These are phyloP conservation scores for Cyclotella kingstonii DNA, from an alignment of 108 stramenopile genomes.

Conservation along the genomic window DNA sequence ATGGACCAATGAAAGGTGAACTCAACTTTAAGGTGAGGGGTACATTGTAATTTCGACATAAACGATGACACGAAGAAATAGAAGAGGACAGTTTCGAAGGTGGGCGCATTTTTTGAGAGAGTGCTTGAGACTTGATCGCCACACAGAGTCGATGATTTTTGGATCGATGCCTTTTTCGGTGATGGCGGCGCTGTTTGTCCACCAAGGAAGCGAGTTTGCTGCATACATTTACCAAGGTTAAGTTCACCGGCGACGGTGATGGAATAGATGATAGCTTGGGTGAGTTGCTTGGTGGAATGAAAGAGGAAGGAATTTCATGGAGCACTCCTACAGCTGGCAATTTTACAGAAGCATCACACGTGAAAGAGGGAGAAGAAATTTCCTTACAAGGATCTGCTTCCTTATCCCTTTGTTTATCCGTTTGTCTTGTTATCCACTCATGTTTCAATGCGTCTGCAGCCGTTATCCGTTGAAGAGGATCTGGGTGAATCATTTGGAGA, in stretches of 20 bases:
- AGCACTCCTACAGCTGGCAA: slow-evolving; percentile 15
- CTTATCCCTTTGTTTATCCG: slow-evolving; percentile 5
- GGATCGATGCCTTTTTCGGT: slow-evolving; percentile 10
- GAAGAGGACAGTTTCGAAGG: background rate
- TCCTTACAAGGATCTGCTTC: background rate
- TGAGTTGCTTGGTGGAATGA: slow-evolving; percentile 35
- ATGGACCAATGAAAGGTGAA: background rate
- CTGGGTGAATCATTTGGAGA: slow-evolving; percentile 62
- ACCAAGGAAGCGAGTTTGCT: slow-evolving; percentile 37
- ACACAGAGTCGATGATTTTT: too few relatives aligned
- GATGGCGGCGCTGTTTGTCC: slow-evolving; percentile 11
- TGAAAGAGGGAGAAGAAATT: slow-evolving; percentile 1
- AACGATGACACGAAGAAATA: slow-evolving; percentile 3
- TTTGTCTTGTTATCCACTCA: slow-evolving; percentile 58
- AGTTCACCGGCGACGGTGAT: slow-evolving; percentile 19
- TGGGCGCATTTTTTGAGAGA: too few relatives aligned
- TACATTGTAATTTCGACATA: slow-evolving; percentile 12
- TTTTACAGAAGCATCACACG: slow-evolving; percentile 19
- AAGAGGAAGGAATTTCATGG: slow-evolving; percentile 17
- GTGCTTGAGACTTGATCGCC: too few relatives aligned
- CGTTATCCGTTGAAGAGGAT: slow-evolving; percentile 61
- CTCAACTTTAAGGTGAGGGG: too few relatives aligned
- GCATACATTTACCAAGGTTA: slow-evolving; percentile 40
- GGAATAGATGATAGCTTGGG: slow-evolving; percentile 11
- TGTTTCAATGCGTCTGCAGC: slow-evolving; percentile 60